Evolutionary conservation across 2,329 filamentous ascomycete genomes (phyloP).

Genomic region (Monilinia fructigena): DNA sequence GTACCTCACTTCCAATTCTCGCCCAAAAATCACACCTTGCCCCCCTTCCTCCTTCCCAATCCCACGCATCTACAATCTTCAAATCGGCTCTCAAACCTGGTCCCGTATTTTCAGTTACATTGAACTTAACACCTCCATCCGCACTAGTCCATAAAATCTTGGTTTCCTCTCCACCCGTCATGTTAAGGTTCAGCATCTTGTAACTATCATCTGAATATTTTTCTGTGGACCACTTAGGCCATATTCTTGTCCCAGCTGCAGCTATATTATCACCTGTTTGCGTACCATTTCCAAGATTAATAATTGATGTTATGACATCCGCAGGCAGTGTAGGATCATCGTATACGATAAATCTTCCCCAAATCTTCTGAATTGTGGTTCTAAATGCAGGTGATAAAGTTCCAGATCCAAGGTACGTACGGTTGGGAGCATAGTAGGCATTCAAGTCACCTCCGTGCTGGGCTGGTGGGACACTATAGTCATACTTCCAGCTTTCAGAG

Average conservation of each 20-base stretch:
- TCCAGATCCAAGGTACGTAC: constrained; percentile 23
- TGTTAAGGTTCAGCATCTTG: constrained; percentile 18
- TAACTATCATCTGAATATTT: background rate
- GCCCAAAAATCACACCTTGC: constrained; percentile 28
- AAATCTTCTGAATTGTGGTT: constrained; percentile 24
- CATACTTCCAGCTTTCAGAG: constrained; percentile 45
- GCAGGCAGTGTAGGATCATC: constrained; percentile 14
- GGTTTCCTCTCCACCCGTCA: constrained; percentile 14
- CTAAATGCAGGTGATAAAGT: constrained; percentile 25
- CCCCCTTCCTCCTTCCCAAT: constrained; percentile 28
- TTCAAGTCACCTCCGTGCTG: constrained; percentile 41
- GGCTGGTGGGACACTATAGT: constrained; percentile 44
- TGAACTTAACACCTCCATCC: constrained; percentile 6
- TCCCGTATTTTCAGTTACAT: constrained; percentile 3
- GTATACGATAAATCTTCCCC: constrained; percentile 26
- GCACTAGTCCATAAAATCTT: background rate
- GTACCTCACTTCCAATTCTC: constrained; percentile 22
- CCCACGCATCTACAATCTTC: constrained; percentile 28
- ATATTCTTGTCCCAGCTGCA: background rate
- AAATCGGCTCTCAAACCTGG: constrained; percentile 21
- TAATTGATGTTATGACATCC: constrained; percentile 2
- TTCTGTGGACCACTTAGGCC: constrained; percentile 6
- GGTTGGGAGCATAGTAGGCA: constrained; percentile 39
- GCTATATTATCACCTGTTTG: background rate
- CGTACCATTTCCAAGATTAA: background rate